A percentile compares a stretch with the other conserved stretches of the same genome.
These are phyloP conservation scores for Iris macrosiphon DNA, from an alignment of 106 monocot genomes.

Conservation along the genomic window DNA sequence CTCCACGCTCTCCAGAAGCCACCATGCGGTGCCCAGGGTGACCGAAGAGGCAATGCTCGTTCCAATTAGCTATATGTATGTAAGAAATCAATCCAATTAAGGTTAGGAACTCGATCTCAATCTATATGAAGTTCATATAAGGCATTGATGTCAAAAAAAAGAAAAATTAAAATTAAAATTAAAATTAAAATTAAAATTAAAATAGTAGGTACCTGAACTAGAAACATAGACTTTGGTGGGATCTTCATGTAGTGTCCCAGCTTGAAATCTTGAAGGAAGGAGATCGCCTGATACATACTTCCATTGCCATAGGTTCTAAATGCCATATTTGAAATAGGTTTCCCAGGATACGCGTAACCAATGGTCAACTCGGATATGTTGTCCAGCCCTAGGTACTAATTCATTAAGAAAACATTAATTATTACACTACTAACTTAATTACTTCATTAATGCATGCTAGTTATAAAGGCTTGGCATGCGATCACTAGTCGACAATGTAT, in stretches of 20 bases:
- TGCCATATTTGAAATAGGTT: slow-evolving; percentile 39
- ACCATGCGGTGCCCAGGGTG: slow-evolving; percentile 26
- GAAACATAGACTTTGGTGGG: slow-evolving; percentile 51
- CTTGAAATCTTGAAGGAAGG: slow-evolving; percentile 38
- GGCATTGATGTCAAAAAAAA: too few relatives aligned
- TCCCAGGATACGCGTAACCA: slow-evolving; percentile 45
- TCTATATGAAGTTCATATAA: too few relatives aligned
- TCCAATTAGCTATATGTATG: slow-evolving; percentile 27
- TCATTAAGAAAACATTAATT: too few relatives aligned
- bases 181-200: too few relatives aligned
- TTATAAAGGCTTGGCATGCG: too few relatives aligned
- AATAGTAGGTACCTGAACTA: slow-evolving; percentile 25
- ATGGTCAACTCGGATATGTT: slow-evolving; percentile 41
- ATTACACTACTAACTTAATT: too few relatives aligned
- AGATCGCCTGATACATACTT: slow-evolving; percentile 33
- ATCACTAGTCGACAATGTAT: too few relatives aligned
- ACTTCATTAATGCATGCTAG: too few relatives aligned
- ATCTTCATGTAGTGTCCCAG: slow-evolving; percentile 69
- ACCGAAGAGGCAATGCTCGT: slow-evolving; percentile 12
- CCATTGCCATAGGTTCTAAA: slow-evolving; percentile 49
- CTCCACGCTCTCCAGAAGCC: slow-evolving; percentile 16
- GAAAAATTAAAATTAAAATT: too few relatives aligned
- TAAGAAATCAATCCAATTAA: too few relatives aligned
- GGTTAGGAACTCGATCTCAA: too few relatives aligned
- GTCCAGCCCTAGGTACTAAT: slow-evolving; percentile 39